phyloP scores from a whole-genome alignment of 2,329 filamentous ascomycete species.

The Nemania abortiva region DNA sequence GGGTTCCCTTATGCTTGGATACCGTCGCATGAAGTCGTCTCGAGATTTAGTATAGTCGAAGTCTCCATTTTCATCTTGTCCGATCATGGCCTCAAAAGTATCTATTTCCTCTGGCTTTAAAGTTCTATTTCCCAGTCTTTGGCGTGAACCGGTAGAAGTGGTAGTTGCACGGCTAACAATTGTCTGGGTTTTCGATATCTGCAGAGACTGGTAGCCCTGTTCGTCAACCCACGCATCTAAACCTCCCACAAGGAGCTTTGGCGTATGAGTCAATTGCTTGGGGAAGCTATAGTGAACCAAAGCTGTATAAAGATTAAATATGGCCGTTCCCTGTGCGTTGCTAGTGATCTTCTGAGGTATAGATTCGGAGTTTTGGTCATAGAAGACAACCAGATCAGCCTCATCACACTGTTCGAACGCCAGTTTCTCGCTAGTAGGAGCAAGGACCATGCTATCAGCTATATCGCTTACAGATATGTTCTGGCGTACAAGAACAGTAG shows the following conservation, averaged over 20 bases:
- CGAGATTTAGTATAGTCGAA: conserved; percentile 73
- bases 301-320: conserved; percentile 81
- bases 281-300: conserved; percentile 86
- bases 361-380: conserved; percentile 76
- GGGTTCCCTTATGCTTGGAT: conserved; percentile 75
- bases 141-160: conserved; percentile 47
- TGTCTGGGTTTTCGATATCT: conserved; percentile 53
- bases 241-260: conserved; percentile 84
- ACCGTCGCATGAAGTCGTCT: conserved; percentile 86
- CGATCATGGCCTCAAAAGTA: conserved; percentile 82
- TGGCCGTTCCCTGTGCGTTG: conserved; percentile 61
- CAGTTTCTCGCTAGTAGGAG: conserved; percentile 78
- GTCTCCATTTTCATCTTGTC: conserved; percentile 68
- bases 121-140: conserved; percentile 61
- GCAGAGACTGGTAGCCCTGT: conserved; percentile 76
- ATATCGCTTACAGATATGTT: conserved; percentile 73
- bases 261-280: conserved; percentile 77
- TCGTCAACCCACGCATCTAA: conserved; percentile 87
- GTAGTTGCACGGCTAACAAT: conserved; percentile 32
- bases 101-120: conserved; percentile 83
- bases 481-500: conserved; percentile 76
- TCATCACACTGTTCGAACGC: conserved; percentile 79
- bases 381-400: conserved; percentile 91
- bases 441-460: conserved; percentile 76
- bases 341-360: conserved; percentile 56